Percentiles rank a stretch among this genome's conserved stretches.
phyloP scores from a whole-genome alignment of 768 basidiomycete species.

The Russula foetens region DNA sequence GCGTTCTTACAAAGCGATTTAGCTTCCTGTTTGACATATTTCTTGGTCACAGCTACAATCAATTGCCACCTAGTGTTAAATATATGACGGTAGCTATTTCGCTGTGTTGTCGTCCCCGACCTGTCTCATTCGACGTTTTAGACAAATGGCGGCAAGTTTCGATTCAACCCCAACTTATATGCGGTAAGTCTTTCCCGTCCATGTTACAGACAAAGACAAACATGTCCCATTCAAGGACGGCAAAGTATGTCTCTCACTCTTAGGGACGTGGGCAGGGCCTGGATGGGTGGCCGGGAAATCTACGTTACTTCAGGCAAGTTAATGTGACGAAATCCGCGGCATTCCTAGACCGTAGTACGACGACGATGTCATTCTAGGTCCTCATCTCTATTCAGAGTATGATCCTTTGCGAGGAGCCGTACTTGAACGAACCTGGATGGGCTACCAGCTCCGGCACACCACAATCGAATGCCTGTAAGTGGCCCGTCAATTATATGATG shows the following conservation, averaged over 20 bases:
- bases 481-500: neutral
- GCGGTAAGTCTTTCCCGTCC: constrained; percentile 43
- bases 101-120: neutral
- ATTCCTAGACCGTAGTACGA: neutral
- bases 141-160: constrained; percentile 83
- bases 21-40: constrained; percentile 88
- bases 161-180: constrained; percentile 94
- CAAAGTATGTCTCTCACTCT: constrained; percentile 86
- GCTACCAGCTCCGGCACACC: constrained; percentile 63
- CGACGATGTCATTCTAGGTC: constrained; percentile 35
- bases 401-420: constrained; percentile 93
- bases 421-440: constrained; percentile 91
- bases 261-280: constrained; percentile 91
- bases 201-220: neutral
- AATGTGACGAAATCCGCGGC: neutral
- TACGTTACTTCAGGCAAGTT: constrained; percentile 71
- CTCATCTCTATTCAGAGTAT: constrained; percentile 94
- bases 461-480: constrained; percentile 68
- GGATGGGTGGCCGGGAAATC: constrained; percentile 91
- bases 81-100: constrained; percentile 50
- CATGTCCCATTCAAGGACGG: constrained; percentile 49
- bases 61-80: constrained; percentile 70
- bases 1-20: constrained; percentile 5
- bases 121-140: constrained; percentile 23
- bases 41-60: constrained; percentile 83